These are phyloP conservation scores for Rhynchosporium secalis DNA, from an alignment of 2,329 filamentous ascomycete genomes.

Conservation along the genomic window DNA sequence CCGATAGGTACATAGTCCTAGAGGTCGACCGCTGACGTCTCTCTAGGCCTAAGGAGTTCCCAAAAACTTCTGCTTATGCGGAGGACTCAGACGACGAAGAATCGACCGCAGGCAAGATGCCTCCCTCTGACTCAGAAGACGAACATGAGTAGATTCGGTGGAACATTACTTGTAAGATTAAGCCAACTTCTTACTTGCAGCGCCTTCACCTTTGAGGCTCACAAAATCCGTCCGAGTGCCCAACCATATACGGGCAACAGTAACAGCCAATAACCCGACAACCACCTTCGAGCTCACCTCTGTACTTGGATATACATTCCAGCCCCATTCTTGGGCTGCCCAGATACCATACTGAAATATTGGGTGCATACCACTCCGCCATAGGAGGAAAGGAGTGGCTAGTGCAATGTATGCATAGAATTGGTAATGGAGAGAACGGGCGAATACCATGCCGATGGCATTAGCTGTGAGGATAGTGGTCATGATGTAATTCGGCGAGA, in stretches of 20 bases:
- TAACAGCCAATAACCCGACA: conserved; percentile 67
- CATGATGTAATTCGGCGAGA: conserved; percentile 62
- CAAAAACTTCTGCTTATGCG: conserved; percentile 60
- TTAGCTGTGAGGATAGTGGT: conserved; percentile 63
- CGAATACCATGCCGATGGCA: conserved; percentile 68
- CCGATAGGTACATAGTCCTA: background rate
- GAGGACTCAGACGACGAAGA: conserved; percentile 73
- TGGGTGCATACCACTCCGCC: conserved; percentile 62
- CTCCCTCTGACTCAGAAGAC: conserved; percentile 76
- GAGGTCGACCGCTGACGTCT: background rate
- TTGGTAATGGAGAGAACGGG: conserved; percentile 71
- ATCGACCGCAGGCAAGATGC: conserved; percentile 81
- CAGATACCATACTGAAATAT: conserved; percentile 59
- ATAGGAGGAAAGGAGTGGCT: conserved; percentile 70
- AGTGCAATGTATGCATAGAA: conserved; percentile 75
- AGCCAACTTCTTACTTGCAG: conserved; percentile 31
- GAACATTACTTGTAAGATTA: conserved; percentile 19
- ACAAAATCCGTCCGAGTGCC: conserved; percentile 41
- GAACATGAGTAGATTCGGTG: conserved; percentile 37
- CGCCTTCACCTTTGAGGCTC: conserved; percentile 32
- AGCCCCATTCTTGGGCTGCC: conserved; percentile 69
- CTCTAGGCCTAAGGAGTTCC: conserved; percentile 72
- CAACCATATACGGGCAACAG: conserved; percentile 50
- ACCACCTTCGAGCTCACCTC: conserved; percentile 63
- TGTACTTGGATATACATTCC: conserved; percentile 74